Percentiles rank a stretch among this genome's conserved stretches.
These are phyloP conservation scores for Akanthomyces uredinophilus DNA, from an alignment of 2,329 filamentous ascomycete species.

Conservation along the genomic window DNA sequence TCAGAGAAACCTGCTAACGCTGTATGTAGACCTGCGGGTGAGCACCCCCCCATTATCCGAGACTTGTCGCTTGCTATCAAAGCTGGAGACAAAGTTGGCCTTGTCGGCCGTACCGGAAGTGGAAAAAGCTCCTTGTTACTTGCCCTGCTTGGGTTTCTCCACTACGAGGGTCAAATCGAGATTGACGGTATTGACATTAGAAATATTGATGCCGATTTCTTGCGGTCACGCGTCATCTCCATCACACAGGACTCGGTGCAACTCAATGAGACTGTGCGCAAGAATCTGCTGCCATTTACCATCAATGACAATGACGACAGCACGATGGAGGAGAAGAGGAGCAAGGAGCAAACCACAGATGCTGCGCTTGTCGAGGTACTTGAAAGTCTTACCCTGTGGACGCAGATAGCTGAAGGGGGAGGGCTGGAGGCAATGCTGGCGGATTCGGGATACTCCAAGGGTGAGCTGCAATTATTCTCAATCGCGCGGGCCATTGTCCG, in stretches of 20 bases:
- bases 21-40: background rate
- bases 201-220: constrained; percentile 31
- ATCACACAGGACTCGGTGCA: constrained; percentile 43
- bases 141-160: background rate
- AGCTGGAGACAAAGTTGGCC: background rate
- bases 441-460: background rate
- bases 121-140: constrained; percentile 8
- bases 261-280: constrained; percentile 37
- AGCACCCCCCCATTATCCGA: background rate
- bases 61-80: background rate
- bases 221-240: constrained; percentile 37
- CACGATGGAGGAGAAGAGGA: background rate
- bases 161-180: constrained; percentile 24
- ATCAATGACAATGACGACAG: background rate
- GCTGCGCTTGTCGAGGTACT: background rate
- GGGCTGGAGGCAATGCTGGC: background rate
- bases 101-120: background rate
- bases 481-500: background rate
- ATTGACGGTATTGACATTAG: constrained; percentile 40
- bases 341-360: background rate
- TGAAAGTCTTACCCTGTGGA: background rate
- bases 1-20: background rate
- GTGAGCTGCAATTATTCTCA: background rate
- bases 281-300: constrained; percentile 30
- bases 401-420: background rate